These are phyloP conservation scores for Fusarium virguliforme DNA, from an alignment of 2,329 filamentous ascomycete genomes.

Conservation along the genomic window DNA sequence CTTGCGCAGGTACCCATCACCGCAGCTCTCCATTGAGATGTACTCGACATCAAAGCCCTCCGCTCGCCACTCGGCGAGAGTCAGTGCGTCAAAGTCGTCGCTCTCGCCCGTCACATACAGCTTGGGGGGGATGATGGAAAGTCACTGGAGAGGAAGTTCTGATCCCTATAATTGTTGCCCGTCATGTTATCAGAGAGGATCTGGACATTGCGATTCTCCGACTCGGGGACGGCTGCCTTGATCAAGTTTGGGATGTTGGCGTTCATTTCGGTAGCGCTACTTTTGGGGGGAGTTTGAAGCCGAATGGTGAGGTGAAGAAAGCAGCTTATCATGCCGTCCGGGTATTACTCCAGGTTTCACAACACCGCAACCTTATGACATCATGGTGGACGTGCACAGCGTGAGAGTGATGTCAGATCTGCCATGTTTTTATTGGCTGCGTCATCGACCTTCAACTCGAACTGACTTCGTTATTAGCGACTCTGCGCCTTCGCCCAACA, in stretches of 20 bases:
- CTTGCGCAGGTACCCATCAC: conserved; percentile 55
- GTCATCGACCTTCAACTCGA: not conserved
- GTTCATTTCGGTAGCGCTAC: conserved; percentile 40
- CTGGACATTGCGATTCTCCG: conserved; percentile 53
- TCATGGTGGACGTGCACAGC: not conserved
- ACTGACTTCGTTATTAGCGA: no score
- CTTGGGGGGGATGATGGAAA: conserved; percentile 58
- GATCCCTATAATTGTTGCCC: conserved; percentile 57
- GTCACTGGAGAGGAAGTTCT: conserved; percentile 59
- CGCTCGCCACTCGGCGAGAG: conserved; percentile 59
- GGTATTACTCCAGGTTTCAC: not conserved
- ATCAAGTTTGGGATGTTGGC: conserved; percentile 52
- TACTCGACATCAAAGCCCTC: conserved; percentile 64
- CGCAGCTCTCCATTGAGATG: conserved; percentile 57
- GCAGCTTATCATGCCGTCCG: not conserved
- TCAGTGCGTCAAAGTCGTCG: conserved; percentile 60
- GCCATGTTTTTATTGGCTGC: not conserved
- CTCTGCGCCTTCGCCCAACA: no score
- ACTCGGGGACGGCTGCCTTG: conserved; percentile 53
- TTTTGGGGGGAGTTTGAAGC: not conserved
- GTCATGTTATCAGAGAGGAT: conserved; percentile 54
- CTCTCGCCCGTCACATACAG: conserved; percentile 62
- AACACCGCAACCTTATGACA: not conserved
- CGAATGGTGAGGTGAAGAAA: not conserved
- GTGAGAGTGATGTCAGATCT: conserved; percentile 6